Conservation (phyloP, 1,139 yeast species). For the Scheffersomyces illinoinensis region DNA sequence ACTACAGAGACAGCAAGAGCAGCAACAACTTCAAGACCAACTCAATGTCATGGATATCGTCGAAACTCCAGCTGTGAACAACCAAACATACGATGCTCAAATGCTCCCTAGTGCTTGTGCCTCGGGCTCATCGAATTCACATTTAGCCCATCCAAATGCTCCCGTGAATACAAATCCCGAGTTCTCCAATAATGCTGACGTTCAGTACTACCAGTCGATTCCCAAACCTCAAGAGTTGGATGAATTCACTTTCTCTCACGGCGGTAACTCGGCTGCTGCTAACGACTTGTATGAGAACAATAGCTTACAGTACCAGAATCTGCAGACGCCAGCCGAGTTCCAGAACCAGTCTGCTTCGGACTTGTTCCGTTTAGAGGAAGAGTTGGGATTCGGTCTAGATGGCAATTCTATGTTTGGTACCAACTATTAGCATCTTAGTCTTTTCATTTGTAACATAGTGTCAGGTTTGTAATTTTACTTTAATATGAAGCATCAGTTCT, state of each 20-base stretch:
- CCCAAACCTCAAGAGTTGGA: conserved; percentile 52
- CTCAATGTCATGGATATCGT: conserved; percentile 8
- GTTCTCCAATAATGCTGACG: conserved; percentile 19
- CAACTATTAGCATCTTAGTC: conserved; percentile 3
- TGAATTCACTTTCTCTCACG: conserved; percentile 34
- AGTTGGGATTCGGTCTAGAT: conserved; percentile 49
- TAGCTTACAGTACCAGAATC: conserved; percentile 1
- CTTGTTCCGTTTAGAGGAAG: conserved; percentile 45
- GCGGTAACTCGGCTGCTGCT: conserved; percentile 2
- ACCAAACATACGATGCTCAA: background rate
- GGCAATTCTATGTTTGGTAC: conserved; percentile 31
- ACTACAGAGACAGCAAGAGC: conserved; percentile 15
- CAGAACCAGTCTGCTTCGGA: conserved; percentile 16
- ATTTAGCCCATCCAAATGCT: background rate
- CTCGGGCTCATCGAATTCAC: conserved; percentile 3
- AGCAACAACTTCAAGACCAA: conserved; percentile 8
- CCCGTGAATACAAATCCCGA: conserved; percentile 32
- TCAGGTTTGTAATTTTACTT: background rate
- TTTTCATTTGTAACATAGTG: background rate
- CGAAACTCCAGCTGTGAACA: conserved; percentile 5
- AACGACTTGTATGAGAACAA: background rate
- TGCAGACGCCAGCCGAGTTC: conserved; percentile 2
- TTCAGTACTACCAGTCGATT: conserved; percentile 36
- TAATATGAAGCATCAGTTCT: background rate
- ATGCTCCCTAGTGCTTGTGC: background rate